A percentile compares a stretch with the other conserved stretches of the same genome.
Evolutionary conservation across 2,329 filamentous ascomycete genomes (phyloP).

Genomic region (Colletotrichum salicis): DNA sequence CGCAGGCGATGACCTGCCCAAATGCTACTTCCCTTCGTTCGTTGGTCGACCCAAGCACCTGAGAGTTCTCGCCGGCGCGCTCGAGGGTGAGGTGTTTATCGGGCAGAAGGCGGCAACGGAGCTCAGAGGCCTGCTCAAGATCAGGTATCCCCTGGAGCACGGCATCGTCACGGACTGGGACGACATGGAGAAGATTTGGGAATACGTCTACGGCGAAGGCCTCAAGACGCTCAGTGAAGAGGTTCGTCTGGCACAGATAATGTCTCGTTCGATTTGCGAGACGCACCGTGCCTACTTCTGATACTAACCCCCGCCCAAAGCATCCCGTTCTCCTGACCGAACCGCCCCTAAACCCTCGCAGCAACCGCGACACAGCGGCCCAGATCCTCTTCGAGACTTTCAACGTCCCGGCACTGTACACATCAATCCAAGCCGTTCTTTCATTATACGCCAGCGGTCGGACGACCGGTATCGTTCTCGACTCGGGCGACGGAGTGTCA

Average conservation of each 20-base stretch:
- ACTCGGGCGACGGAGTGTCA: slow-evolving; percentile 95
- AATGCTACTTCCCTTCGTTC: slow-evolving; percentile 97
- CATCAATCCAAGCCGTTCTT: slow-evolving; percentile 95
- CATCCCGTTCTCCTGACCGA: slow-evolving; percentile 97
- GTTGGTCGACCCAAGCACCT: slow-evolving; percentile 96
- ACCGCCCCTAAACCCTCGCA: slow-evolving; percentile 92
- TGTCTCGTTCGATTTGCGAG: background rate
- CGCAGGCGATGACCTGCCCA: slow-evolving; percentile 93
- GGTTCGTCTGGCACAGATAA: slow-evolving; percentile 56
- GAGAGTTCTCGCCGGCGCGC: slow-evolving; percentile 91
- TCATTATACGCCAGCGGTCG: slow-evolving; percentile 95
- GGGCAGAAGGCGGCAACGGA: slow-evolving; percentile 89
- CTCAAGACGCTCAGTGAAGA: slow-evolving; percentile 98
- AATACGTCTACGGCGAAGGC: slow-evolving; percentile 95
- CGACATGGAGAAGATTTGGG: slow-evolving; percentile 99
- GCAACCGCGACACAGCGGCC: slow-evolving; percentile 94
- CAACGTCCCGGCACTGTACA: slow-evolving; percentile 96
- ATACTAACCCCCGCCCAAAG: slow-evolving; percentile 52
- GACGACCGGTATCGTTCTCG: slow-evolving; percentile 94
- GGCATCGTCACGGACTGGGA: slow-evolving; percentile 99
- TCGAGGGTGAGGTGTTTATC: slow-evolving; percentile 98
- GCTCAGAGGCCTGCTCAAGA: slow-evolving; percentile 91
- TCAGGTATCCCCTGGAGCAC: slow-evolving; percentile 94
- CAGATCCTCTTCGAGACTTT: slow-evolving; percentile 99
- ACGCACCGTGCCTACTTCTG: background rate